Conservation (phyloP, 78 protist genomes). For the Mantamonas sphyraenae region DNA sequence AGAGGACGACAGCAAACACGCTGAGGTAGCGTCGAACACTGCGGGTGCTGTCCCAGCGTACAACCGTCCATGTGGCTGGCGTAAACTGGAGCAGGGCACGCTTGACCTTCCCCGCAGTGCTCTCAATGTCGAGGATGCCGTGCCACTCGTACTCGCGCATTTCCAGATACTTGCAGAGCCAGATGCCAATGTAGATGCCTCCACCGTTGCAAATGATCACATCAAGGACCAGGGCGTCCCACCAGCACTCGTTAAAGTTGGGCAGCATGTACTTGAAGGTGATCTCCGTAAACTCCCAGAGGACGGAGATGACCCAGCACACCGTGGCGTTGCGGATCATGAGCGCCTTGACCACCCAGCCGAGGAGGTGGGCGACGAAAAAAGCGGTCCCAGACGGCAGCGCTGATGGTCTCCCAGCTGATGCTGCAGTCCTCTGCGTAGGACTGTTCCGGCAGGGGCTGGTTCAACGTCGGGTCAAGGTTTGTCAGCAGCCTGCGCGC, state of each 20-base stretch:
- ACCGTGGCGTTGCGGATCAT: constrained; percentile 47
- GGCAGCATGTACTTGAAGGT: constrained; percentile 62
- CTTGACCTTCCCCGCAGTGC: too few species aligned
- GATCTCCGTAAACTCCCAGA: constrained; percentile 76
- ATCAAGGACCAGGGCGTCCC: constrained; percentile 79
- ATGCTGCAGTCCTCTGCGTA: constrained; percentile 71
- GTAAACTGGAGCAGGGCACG: too few species aligned
- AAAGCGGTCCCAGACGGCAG: too few species aligned
- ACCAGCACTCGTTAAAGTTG: constrained; percentile 88
- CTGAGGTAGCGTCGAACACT: too few species aligned
- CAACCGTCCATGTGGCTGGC: too few species aligned
- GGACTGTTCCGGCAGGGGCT: constrained; percentile 46
- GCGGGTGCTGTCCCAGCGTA: too few species aligned
- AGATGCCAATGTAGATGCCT: constrained; percentile 61
- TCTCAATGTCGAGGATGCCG: too few species aligned
- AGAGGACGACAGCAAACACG: too few species aligned
- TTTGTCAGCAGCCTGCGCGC: too few species aligned
- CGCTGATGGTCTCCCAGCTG: too few species aligned
- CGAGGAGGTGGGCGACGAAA: constrained; percentile 69
- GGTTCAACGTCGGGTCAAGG: constrained; percentile 15
- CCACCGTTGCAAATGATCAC: constrained; percentile 57
- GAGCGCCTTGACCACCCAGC: constrained; percentile 72
- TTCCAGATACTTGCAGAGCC: constrained; percentile 21
- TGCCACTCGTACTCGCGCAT: too few species aligned
- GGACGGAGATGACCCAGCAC: constrained; percentile 31